These are phyloP conservation scores for Citrus sp. DNA, from an alignment of 345 rosid species.

Conservation along the genomic window DNA sequence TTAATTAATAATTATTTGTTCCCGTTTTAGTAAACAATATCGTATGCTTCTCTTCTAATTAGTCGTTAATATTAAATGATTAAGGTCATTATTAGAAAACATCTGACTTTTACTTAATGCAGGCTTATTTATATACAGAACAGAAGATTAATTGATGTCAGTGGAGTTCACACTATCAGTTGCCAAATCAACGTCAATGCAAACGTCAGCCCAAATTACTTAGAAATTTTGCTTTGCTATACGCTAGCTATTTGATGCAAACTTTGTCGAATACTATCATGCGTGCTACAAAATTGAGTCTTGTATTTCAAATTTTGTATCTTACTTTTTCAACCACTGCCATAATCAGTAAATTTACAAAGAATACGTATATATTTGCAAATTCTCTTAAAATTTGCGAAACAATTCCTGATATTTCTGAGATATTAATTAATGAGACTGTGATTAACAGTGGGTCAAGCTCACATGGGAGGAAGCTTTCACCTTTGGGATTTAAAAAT, in stretches of 20 bases:
- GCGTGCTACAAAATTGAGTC: no score
- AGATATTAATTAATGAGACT: neutral
- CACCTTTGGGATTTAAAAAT: neutral
- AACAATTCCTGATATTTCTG: no score
- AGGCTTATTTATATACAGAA: no score
- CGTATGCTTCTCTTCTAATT: neutral
- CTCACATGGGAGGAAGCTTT: neutral
- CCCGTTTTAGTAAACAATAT: neutral
- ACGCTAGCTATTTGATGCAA: neutral
- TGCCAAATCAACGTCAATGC: neutral
- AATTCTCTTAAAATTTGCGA: neutral
- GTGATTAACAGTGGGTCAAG: neutral
- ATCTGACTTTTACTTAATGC: neutral
- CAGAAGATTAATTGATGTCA: neutral
- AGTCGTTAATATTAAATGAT: neutral
- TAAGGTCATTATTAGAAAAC: neutral
- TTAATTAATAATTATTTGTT: neutral
- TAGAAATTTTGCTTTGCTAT: neutral
- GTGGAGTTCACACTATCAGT: neutral
- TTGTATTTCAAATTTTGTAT: no score
- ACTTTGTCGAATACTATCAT: neutral
- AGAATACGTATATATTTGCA: no score
- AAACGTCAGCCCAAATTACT: neutral
- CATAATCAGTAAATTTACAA: no score
- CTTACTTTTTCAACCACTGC: no score